phyloP scores from a whole-genome alignment of 768 basidiomycete species.

The Lyophyllum decastes region DNA sequence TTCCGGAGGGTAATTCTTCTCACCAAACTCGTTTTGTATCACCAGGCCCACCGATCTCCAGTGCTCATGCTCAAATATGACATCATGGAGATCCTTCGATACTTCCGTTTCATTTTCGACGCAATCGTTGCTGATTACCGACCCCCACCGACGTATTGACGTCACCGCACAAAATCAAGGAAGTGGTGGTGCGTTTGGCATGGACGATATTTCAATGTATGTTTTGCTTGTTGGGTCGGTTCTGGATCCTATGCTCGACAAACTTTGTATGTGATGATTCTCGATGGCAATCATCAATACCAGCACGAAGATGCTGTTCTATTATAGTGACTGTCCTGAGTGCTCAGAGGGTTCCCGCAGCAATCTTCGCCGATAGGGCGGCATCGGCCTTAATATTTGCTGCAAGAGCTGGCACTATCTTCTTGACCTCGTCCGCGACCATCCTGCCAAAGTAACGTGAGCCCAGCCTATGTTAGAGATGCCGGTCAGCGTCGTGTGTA shows the following conservation, averaged over 20 bases:
- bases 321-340: too few relatives aligned
- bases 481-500: background rate
- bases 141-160: too few relatives aligned
- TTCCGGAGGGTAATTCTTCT: too few relatives aligned
- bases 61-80: background rate
- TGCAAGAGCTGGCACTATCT: background rate
- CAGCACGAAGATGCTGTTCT: too few relatives aligned
- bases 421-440: conserved; percentile 4
- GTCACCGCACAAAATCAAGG: too few relatives aligned
- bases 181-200: too few relatives aligned
- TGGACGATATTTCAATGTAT: too few relatives aligned
- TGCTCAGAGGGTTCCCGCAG: background rate
- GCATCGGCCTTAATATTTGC: background rate
- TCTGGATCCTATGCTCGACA: too few relatives aligned
- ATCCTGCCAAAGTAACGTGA: conserved; percentile 2
- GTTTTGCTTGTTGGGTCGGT: too few relatives aligned
- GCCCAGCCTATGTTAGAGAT: background rate
- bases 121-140: background rate
- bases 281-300: too few relatives aligned
- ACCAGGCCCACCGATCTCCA: background rate
- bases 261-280: too few relatives aligned
- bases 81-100: background rate
- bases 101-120: background rate
- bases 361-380: conserved; percentile 1
- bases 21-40: background rate